Conservation (phyloP, 495 filamentous ascomycete species). For the Penicillium lividum region DNA sequence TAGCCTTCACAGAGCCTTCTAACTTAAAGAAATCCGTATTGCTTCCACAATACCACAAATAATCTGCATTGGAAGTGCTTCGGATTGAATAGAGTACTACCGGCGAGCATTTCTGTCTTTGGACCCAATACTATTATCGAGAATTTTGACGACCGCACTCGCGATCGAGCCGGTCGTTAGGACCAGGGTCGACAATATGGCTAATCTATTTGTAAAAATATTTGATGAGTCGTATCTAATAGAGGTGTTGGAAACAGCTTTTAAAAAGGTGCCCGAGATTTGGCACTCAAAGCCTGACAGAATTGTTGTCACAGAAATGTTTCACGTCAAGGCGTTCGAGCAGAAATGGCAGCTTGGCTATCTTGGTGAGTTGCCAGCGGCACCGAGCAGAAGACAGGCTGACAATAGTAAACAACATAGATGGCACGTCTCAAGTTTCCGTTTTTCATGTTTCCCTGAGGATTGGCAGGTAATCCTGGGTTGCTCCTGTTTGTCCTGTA, state of each 20-base stretch:
- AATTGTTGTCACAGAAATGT: slow-evolving; percentile 1
- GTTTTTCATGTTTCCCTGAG: not conserved
- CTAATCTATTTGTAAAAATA: not conserved
- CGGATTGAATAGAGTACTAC: not conserved
- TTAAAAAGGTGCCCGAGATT: not conserved
- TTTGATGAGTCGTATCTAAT: not conserved
- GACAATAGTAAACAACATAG: not conserved
- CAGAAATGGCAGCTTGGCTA: not conserved
- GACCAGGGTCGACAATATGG: not conserved
- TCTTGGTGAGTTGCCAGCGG: not conserved
- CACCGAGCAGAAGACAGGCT: not conserved
- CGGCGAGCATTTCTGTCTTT: not conserved
- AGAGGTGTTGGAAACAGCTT: not conserved
- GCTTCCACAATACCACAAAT: not conserved
- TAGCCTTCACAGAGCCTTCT: not conserved
- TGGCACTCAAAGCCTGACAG: not conserved
- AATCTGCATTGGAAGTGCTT: not conserved
- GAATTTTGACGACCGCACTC: not conserved
- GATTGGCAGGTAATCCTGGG: not conserved
- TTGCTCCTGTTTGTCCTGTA: not conserved
- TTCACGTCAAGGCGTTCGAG: slow-evolving; percentile 3
- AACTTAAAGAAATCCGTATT: not conserved
- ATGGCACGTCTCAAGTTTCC: not conserved
- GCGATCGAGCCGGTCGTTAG: not conserved
- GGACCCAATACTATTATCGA: not conserved